Evolutionary conservation across 176 grass and related monocot species (phyloP), one percentile per base, ranked within the genome.

Genomic region (Musa acuminata): DNA sequence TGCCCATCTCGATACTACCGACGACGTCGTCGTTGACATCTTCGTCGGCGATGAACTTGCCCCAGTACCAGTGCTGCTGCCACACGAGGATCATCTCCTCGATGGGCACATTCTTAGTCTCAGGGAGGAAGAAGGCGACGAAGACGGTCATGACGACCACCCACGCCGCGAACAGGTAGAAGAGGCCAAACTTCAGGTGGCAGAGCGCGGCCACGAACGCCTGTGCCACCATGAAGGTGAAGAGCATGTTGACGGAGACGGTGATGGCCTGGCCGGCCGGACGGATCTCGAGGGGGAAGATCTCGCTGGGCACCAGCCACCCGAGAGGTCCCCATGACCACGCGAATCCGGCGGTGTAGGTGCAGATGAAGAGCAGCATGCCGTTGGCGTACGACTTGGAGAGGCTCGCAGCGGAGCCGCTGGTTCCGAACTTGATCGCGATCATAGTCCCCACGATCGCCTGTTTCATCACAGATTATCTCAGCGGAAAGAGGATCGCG

Each of bases 21-120:
- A n/a, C n/a, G n/a, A n/a, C n/a, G n/a, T n/a, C n/a, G n/a, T n/a
- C n/a, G n/a, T n/a, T n/a, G n/a, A n/a, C n/a, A n/a, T n/a, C n/a
- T n/a, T n/a, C n/a, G n/a, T n/a, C n/a, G n/a, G n/a, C n/a, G n/a
- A n/a, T n/a, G n/a, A n/a, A n/a, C n/a, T n/a, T n/a, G n/a, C n/a
- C n/a, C n/a, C n/a, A n/a, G n/a, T n/a, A n/a, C n/a, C n/a, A n/a
- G n/a, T n/a, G n/a, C n/a, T n/a, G n/a, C n/a, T n/a, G n/a, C n/a
- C n/a, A n/a, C n/a, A n/a, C n/a, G n/a, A n/a, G n/a, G n/a, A n/a
- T n/a, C n/a, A n/a, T n/a, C n/a, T 22, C 92, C 86, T 96, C 92
- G 71, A 96, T 96, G 60, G 92, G 92, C 13, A 91, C 80, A 66
- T 96, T 96, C 82, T 96, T 96, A 27, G 92, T 96, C 86, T 96